Percentiles rank a stretch among this genome's conserved stretches.
phyloP scores from a whole-genome alignment of 2,329 filamentous ascomycete genomes.

The Aspergillus sp. region DNA sequence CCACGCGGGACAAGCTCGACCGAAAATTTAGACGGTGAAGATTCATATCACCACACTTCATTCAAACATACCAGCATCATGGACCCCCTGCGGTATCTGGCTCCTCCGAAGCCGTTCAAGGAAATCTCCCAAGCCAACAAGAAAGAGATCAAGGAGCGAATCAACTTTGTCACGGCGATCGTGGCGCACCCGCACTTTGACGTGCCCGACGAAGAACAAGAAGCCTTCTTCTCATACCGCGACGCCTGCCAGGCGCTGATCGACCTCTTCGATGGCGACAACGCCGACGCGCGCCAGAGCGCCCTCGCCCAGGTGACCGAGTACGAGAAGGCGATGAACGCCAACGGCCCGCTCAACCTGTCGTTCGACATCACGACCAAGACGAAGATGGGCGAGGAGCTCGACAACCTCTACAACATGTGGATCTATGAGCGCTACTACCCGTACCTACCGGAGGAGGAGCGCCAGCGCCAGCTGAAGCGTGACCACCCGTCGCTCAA shows the following conservation, averaged over 20 bases:
- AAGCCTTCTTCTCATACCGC: constrained; percentile 4
- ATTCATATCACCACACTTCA: neutral
- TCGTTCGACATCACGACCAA: constrained; percentile 15
- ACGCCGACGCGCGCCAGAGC: neutral
- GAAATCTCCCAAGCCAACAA: constrained; percentile 7
- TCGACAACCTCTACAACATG: constrained; percentile 14
- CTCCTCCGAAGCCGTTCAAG: constrained; percentile 8
- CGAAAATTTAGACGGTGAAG: too few species aligned
- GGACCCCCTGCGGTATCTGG: constrained; percentile 14
- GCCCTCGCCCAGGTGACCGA: neutral
- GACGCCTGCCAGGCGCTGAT: constrained; percentile 8
- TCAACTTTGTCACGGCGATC: constrained; percentile 8
- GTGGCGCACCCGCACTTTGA: constrained; percentile 1
- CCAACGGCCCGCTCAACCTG: constrained; percentile 2
- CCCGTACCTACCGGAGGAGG: constrained; percentile 8
- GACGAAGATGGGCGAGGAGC: constrained; percentile 14
- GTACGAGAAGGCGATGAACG: constrained; percentile 5
- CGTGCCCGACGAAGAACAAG: neutral
- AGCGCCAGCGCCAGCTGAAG: neutral
- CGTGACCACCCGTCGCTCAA: constrained; percentile 3
- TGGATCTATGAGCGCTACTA: constrained; percentile 10
- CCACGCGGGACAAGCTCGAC: too few species aligned
- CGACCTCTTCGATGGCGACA: constrained; percentile 3
- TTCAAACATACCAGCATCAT: neutral
- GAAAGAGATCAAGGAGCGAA: constrained; percentile 9